These are phyloP conservation scores for Eragrostis curvula DNA, from an alignment of 176 grass and related monocot genomes.

Conservation along the genomic window DNA sequence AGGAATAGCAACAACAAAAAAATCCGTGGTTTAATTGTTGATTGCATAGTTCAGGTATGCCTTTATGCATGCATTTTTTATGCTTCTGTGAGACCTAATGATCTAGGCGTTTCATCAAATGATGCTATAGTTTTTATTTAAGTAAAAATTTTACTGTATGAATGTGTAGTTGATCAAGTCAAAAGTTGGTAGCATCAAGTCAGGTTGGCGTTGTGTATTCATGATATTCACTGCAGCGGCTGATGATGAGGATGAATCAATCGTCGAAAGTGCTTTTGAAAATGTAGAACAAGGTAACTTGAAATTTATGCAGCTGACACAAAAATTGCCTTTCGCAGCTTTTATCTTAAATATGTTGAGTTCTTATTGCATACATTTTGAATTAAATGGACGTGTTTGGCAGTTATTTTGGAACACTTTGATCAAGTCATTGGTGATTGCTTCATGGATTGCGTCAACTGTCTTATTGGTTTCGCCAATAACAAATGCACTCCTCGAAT, in stretches of 20 bases:
- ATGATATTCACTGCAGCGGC: slow-evolving; percentile 99
- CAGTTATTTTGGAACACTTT: slow-evolving; percentile 99
- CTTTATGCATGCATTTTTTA: slow-evolving; percentile 25
- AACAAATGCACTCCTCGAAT: slow-evolving; percentile 93
- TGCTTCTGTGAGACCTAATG: slow-evolving; percentile 12
- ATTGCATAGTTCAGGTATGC: slow-evolving; percentile 97
- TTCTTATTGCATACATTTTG: slow-evolving; percentile 26
- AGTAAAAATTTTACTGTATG: slow-evolving; percentile 20
- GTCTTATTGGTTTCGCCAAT: slow-evolving; percentile 98
- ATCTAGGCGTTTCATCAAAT: slow-evolving; percentile 37
- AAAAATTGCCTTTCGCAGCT: slow-evolving; percentile 12
- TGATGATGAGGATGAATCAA: slow-evolving; percentile 90
- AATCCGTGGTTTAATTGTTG: slow-evolving; percentile 94
- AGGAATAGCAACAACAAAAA: slow-evolving; percentile 88
- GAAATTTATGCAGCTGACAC: slow-evolving; percentile 29
- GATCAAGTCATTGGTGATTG: slow-evolving; percentile 98
- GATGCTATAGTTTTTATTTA: slow-evolving; percentile 14
- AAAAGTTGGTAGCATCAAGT: slow-evolving; percentile 99
- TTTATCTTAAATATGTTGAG: slow-evolving; percentile 19
- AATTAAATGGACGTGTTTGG: slow-evolving; percentile 37
- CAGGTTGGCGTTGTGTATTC: slow-evolving; percentile 96
- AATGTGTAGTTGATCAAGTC: slow-evolving; percentile 91
- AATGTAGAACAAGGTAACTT: slow-evolving; percentile 90
- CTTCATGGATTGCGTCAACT: slow-evolving; percentile 99
- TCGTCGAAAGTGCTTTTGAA: slow-evolving; percentile 99